Evolutionary conservation across 2,329 filamentous ascomycete species (phyloP).

Genomic region (Trichoderma citrinoviride): DNA sequence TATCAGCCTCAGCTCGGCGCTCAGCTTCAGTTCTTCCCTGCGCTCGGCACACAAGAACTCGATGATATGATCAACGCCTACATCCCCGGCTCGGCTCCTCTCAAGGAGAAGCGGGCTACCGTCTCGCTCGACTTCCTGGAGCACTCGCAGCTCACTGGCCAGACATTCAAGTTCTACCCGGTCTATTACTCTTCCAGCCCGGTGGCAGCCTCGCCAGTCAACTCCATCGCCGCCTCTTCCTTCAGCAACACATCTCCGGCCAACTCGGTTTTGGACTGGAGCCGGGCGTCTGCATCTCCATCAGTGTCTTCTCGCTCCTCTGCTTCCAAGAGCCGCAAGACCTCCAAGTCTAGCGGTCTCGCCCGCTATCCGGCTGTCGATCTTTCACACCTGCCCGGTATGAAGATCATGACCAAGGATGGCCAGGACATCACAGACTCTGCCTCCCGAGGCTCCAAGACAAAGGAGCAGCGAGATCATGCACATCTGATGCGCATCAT

Average conservation of each 20-base stretch:
- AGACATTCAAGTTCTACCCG: conserved; percentile 60
- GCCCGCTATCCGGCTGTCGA: conserved; percentile 39
- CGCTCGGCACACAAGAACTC: conserved; percentile 60
- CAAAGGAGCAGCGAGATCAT: conserved; percentile 65
- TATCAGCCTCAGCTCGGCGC: conserved; percentile 57
- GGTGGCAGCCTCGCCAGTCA: conserved; percentile 43
- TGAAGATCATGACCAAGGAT: conserved; percentile 65
- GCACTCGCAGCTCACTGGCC: conserved; percentile 51
- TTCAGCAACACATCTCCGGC: conserved; percentile 49
- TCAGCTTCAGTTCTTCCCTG: conserved; percentile 63
- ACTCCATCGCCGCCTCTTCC: conserved; percentile 48
- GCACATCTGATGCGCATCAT: conserved; percentile 65
- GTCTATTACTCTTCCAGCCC: conserved; percentile 41
- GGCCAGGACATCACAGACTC: conserved; percentile 62
- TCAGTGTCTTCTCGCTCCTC: conserved; percentile 33
- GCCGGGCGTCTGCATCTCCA: conserved; percentile 34
- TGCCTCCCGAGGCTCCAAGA: conserved; percentile 61
- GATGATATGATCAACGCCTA: conserved; percentile 59
- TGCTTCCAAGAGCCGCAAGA: conserved; percentile 26
- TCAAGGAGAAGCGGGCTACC: conserved; percentile 57
- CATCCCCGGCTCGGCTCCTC: conserved; percentile 50
- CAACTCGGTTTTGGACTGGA: conserved; percentile 49
- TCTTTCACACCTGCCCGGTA: conserved; percentile 57
- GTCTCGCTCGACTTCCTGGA: conserved; percentile 60
- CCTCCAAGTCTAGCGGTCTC: conserved; percentile 28